Percentiles rank a stretch among this genome's conserved stretches.
phyloP scores from a whole-genome alignment of 345 rosid species.

The Eucalyptus leucophloia region DNA sequence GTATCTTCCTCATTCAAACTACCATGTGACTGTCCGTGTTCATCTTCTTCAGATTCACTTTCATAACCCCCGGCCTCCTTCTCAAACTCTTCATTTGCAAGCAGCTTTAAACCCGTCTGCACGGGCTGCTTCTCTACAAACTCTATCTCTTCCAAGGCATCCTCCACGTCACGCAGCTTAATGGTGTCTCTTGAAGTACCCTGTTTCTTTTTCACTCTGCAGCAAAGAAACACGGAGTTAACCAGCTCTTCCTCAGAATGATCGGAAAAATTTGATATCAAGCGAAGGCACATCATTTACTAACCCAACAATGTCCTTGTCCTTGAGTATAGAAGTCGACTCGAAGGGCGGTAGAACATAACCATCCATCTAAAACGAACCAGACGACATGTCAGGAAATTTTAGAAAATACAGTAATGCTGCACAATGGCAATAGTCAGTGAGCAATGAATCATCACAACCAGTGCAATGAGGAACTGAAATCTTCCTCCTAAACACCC shows the following conservation, averaged over 20 bases:
- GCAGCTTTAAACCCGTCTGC: constrained; percentile 21
- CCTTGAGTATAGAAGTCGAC: constrained; percentile 59
- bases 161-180: constrained; percentile 8
- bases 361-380: constrained; percentile 76
- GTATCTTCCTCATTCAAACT: constrained; percentile 8
- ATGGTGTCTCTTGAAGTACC: constrained; percentile 8
- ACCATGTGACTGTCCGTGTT: constrained; percentile 2
- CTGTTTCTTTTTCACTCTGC: constrained; percentile 60
- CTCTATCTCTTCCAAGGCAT: constrained; percentile 17
- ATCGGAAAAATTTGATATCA: neutral
- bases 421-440: neutral
- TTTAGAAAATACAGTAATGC: neutral
- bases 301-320: constrained; percentile 71
- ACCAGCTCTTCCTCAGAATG: neutral
- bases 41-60: constrained; percentile 53
- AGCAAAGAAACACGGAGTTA: neutral
- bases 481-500: neutral
- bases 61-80: constrained; percentile 51
- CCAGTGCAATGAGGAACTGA: neutral
- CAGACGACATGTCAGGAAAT: neutral
- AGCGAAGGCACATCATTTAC: neutral
- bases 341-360: constrained; percentile 83
- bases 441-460: neutral
- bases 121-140: constrained; percentile 18
- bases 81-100: constrained; percentile 58